phyloP scores from a whole-genome alignment of 352 stramenopile genomes.

The Phytopythium kandeliae region DNA sequence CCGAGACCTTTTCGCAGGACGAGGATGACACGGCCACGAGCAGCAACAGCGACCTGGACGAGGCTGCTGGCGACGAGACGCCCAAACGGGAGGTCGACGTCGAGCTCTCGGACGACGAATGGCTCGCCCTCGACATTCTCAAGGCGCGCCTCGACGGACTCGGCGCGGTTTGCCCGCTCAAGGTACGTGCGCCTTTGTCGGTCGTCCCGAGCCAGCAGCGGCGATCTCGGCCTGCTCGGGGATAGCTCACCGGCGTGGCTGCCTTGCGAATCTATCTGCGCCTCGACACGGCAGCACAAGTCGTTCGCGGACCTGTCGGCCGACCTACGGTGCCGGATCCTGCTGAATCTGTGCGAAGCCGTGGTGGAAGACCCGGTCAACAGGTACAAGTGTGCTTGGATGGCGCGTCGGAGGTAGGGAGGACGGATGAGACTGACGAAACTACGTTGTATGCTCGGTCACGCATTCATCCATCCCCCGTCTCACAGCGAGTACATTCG shows the following conservation, averaged over 20 bases:
- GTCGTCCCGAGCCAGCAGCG: no score
- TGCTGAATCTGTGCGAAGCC: conserved; percentile 78
- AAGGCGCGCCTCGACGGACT: conserved; percentile 48
- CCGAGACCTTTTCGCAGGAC: conserved; percentile 56
- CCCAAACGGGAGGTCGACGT: conserved; percentile 49
- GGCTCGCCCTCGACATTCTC: conserved; percentile 57
- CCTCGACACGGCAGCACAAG: conserved; percentile 59
- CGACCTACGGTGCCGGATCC: conserved; percentile 71
- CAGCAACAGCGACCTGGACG: conserved; percentile 18
- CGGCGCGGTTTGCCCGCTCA: conserved; percentile 46
- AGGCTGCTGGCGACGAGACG: conserved; percentile 8
- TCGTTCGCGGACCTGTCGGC: conserved; percentile 68
- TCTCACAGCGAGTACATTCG: conserved; percentile 81
- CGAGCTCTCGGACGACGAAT: conserved; percentile 77
- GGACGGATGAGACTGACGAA: background rate
- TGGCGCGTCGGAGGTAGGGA: no score
- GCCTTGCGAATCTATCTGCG: no score
- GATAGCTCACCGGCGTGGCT: no score
- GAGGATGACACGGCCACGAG: conserved; percentile 36
- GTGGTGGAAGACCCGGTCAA: conserved; percentile 75
- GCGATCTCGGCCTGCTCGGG: no score
- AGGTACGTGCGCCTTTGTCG: conserved; percentile 18
- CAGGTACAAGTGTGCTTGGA: conserved; percentile 29
- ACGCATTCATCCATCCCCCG: no score
- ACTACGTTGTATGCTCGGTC: no score